A percentile compares a stretch with the other conserved stretches of the same genome.
Evolutionary conservation across 768 basidiomycete genomes (phyloP).

Genomic region (Rhizopogon vinicolor): DNA sequence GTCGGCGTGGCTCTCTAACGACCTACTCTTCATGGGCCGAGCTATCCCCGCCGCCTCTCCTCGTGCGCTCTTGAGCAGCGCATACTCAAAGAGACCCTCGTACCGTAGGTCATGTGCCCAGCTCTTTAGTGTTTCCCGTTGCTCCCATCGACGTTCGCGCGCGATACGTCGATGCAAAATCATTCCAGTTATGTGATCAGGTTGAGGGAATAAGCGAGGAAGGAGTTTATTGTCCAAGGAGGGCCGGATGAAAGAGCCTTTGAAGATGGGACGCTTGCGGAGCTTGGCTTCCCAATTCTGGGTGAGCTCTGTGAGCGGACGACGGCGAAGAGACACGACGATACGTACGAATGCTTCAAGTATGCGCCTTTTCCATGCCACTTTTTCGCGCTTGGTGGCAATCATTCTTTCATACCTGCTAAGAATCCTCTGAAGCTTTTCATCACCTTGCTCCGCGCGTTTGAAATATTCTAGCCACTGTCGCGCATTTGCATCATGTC

Average conservation of each 20-base stretch:
- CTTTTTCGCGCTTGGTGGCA: slow-evolving; percentile 43
- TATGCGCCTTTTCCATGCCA: slow-evolving; percentile 40
- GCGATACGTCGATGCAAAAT: slow-evolving; percentile 46
- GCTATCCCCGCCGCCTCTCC: neutral
- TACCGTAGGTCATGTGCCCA: slow-evolving; percentile 27
- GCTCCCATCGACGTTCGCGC: slow-evolving; percentile 41
- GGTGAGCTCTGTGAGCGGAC: neutral
- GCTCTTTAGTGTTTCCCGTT: slow-evolving; percentile 27
- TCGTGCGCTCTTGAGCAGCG: slow-evolving; percentile 2
- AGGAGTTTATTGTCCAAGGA: slow-evolving; percentile 63
- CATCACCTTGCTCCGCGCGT: slow-evolving; percentile 50
- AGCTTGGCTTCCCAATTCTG: slow-evolving; percentile 56
- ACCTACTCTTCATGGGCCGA: neutral
- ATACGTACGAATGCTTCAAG: slow-evolving; percentile 48
- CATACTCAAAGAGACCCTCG: slow-evolving; percentile 37
- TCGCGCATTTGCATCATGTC: neutral
- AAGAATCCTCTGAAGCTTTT: slow-evolving; percentile 40
- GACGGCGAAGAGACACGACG: neutral
- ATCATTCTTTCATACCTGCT: slow-evolving; percentile 58
- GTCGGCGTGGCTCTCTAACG: neutral
- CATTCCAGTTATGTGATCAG: slow-evolving; percentile 64
- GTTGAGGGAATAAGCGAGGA: slow-evolving; percentile 79
- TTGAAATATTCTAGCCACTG: slow-evolving; percentile 61
- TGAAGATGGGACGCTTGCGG: slow-evolving; percentile 60
- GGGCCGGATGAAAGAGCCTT: slow-evolving; percentile 66